These are phyloP conservation scores for Capsicum pubescens DNA, from an alignment of 257 asterid genomes.

Conservation along the genomic window DNA sequence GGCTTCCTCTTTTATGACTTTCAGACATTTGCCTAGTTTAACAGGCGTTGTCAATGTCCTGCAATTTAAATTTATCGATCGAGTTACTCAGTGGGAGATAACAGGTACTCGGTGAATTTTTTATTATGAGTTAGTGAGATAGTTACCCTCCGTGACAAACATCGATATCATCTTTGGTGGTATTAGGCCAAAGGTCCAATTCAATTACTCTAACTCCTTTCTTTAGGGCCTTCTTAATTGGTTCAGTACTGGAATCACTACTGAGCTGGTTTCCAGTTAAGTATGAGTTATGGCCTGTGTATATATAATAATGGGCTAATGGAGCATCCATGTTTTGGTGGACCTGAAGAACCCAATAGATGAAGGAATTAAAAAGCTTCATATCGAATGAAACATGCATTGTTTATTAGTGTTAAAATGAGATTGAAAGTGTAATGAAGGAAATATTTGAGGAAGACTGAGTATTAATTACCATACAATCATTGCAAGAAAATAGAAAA, in stretches of 20 bases:
- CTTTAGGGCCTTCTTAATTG: conserved; percentile 36
- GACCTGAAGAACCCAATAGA: conserved; percentile 31
- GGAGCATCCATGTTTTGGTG: conserved; percentile 42
- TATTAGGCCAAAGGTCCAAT: conserved; percentile 41
- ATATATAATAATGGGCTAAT: conserved; percentile 33
- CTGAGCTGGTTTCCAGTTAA: conserved; percentile 39
- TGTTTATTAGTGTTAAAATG: not conserved
- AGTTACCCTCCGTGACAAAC: conserved; percentile 41
- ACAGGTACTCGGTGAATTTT: not conserved
- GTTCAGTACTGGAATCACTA: conserved; percentile 33
- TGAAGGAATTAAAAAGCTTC: not conserved
- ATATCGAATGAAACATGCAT: not conserved
- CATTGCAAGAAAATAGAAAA: not conserved
- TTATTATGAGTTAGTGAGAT: not conserved
- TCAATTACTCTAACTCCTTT: conserved; percentile 40
- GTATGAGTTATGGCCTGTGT: conserved; percentile 40
- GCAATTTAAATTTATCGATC: not conserved
- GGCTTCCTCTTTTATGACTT: conserved; percentile 35
- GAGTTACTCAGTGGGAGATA: not conserved
- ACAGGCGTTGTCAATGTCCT: conserved; percentile 41
- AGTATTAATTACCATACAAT: not conserved
- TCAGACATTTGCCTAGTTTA: conserved; percentile 39
- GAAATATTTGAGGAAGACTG: not conserved
- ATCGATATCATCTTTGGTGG: conserved; percentile 21
- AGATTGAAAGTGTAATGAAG: not conserved